Evolutionary conservation across 768 basidiomycete species (phyloP), one percentile per base, ranked within the genome.

Genomic region (Mycena filopes): DNA sequence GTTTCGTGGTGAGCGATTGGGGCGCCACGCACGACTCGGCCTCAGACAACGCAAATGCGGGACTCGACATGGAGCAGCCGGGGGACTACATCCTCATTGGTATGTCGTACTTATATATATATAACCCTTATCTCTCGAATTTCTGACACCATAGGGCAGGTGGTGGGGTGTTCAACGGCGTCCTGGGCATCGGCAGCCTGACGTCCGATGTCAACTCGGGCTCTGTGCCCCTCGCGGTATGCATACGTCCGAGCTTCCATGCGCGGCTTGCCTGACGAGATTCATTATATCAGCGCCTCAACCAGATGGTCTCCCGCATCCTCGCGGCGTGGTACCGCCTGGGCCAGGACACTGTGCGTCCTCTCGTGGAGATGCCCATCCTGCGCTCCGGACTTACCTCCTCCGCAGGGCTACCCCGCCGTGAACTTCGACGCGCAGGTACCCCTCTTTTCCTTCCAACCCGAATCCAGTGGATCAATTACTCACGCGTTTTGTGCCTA

Each of bases 351-450:
- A 74, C 77, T 18, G 65, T 60, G n/a, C 43, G 65, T 53, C 29
- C 31, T 11, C 40, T 36, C 41, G 5, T 13, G 25, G 16, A 28
- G 28, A 20, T 21, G 79, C 90, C 4, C 87, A 93, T 75, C 86
- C 86, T 11, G 89, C 91, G n/a, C 45, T 92, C 92, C 0, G 83
- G 91, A 4, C 72, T 81, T 8, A 95, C 92, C 91, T 88, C 36
- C 81, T 11, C 16, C 87, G 90, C 12, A 95, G 83, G 82, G 75
- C 23, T 86, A 79, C 60, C 85, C 85, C 5, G 66, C 77, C 3
- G 77, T 80, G 16, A 86, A 82, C 72, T 85, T 82, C 51, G 82
- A 86, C 58, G 73, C 80, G 1, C 84, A 83, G n/a, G n/a, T n/a
- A n/a, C n/a, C n/a, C n/a, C n/a, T n/a, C n/a, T n/a, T n/a, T n/a